These are phyloP conservation scores for Scedosporium apiospermum DNA, from an alignment of 2,329 filamentous ascomycete genomes.

Conservation along the genomic window DNA sequence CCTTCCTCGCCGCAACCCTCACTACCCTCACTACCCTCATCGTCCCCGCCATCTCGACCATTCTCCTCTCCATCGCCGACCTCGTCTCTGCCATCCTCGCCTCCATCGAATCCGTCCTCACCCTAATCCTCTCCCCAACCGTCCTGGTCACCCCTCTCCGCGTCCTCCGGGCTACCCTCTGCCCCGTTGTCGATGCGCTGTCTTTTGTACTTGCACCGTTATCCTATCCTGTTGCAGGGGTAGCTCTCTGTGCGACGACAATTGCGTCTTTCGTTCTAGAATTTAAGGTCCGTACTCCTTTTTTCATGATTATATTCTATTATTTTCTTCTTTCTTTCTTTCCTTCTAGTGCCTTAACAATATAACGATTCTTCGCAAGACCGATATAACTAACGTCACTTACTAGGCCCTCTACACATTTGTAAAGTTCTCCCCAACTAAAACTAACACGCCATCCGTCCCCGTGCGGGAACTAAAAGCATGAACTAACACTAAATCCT, in stretches of 20 bases:
- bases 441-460: background rate
- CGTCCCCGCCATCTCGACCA: background rate
- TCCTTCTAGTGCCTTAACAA: background rate
- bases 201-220: background rate
- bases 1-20: background rate
- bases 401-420: slow-evolving; percentile 2
- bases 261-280: background rate
- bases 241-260: background rate
- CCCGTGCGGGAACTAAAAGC: background rate
- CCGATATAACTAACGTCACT: background rate
- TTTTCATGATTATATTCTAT: background rate
- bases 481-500: background rate
- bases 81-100: slow-evolving; percentile 2
- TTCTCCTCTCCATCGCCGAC: background rate
- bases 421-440: background rate
- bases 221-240: background rate
- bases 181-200: background rate
- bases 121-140: background rate
- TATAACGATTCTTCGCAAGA: background rate
- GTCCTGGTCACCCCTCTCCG: background rate
- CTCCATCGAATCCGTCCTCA: background rate
- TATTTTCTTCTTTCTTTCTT: background rate
- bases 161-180: background rate
- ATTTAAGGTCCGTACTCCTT: background rate
- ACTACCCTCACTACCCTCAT: background rate